Evolutionary conservation across 176 grass and related monocot species (phyloP).

Genomic region (Zea luxurians): DNA sequence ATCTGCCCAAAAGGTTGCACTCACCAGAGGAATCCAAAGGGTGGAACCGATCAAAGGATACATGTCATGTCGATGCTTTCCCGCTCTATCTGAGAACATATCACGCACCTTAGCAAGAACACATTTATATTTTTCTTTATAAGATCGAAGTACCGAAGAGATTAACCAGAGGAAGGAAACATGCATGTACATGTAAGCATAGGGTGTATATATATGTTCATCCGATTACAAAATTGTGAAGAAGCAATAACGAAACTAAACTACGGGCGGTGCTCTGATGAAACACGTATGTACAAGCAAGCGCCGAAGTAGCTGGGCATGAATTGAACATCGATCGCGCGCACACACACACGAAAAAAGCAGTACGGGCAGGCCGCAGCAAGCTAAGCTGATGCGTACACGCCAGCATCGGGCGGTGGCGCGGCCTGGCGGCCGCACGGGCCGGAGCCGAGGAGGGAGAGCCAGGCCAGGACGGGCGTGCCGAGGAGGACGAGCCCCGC

Average conservation of each 20-base stretch:
- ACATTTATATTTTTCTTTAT: background rate
- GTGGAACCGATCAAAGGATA: background rate
- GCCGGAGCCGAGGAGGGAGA: slow-evolving; percentile 58
- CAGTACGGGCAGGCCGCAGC: background rate
- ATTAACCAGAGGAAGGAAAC: background rate
- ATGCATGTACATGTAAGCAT: background rate
- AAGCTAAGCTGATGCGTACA: slow-evolving; percentile 11
- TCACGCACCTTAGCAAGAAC: background rate
- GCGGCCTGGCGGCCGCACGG: slow-evolving; percentile 29
- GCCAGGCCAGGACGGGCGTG: slow-evolving; percentile 73
- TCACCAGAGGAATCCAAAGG: background rate
- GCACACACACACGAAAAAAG: background rate
- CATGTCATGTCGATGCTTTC: background rate
- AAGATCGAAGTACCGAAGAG: background rate
- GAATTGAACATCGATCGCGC: background rate
- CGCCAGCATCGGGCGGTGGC: slow-evolving; percentile 1
- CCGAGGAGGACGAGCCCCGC: slow-evolving; percentile 77
- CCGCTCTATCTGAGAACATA: background rate
- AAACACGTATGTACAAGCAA: background rate
- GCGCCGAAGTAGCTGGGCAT: background rate
- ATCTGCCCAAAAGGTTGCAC: slow-evolving; percentile 1
- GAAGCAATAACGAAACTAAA: background rate
- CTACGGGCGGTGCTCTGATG: background rate
- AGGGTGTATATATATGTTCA: background rate
- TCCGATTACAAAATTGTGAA: slow-evolving; percentile 25